phyloP scores from a whole-genome alignment of 208 protist genomes.

The Tritrichomonas foetus region DNA sequence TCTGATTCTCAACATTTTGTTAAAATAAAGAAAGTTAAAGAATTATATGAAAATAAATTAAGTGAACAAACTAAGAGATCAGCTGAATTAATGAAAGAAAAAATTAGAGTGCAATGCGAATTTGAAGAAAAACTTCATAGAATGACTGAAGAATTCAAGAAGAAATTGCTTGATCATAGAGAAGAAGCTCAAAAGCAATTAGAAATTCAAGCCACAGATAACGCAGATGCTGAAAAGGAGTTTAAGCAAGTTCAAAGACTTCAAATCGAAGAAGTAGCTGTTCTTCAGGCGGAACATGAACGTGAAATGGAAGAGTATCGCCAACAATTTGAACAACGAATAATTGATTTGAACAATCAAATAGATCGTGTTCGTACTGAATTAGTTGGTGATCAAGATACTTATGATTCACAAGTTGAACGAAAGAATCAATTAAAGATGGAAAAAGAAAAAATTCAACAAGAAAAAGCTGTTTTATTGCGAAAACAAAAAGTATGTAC shows the following conservation, averaged over 20 bases:
- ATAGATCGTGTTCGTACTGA: not conserved
- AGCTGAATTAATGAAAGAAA: slow-evolving; percentile 18
- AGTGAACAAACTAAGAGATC: slow-evolving; percentile 1
- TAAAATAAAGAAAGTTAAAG: slow-evolving; percentile 20
- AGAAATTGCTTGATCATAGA: not conserved
- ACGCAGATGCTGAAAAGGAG: not conserved
- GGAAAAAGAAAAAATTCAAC: not conserved
- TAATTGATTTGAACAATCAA: not conserved
- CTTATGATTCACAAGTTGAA: not conserved
- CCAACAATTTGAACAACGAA: not conserved
- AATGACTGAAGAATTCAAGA: slow-evolving; percentile 34
- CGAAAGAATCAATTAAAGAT: not conserved
- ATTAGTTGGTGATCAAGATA: slow-evolving; percentile 4
- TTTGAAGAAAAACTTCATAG: slow-evolving; percentile 1
- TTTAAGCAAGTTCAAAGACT: not conserved
- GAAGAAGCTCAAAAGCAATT: not conserved
- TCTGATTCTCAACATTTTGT: not conserved
- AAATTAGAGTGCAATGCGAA: not conserved
- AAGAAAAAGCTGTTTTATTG: not conserved
- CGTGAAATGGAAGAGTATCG: not conserved
- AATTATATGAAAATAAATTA: slow-evolving; percentile 29
- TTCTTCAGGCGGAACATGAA: not conserved
- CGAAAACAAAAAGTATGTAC: not conserved
- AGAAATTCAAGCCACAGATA: not conserved
- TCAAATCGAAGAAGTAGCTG: not conserved